A percentile compares a stretch with the other conserved stretches of the same genome.
phyloP scores from a whole-genome alignment of 306 rosid genomes.

The Heteromeles arbutifolia region DNA sequence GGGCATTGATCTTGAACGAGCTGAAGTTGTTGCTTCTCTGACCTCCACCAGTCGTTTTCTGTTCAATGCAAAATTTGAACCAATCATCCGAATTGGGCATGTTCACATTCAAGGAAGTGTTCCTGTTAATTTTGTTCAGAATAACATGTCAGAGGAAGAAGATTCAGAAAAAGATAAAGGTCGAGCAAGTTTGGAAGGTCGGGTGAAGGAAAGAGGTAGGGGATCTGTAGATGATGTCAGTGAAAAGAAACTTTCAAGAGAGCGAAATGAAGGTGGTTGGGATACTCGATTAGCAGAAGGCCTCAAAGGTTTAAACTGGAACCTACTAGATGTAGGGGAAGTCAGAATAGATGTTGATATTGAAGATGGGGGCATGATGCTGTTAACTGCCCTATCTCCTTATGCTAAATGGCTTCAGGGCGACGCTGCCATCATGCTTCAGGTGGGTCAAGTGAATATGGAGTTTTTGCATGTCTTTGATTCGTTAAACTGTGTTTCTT shows the following conservation, averaged over 20 bases:
- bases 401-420: slow-evolving; percentile 94
- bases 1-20: slow-evolving; percentile 83
- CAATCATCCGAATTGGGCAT: slow-evolving; percentile 75
- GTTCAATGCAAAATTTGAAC: slow-evolving; percentile 90
- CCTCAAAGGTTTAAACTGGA: slow-evolving; percentile 80
- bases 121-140: slow-evolving; percentile 70
- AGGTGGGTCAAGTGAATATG: slow-evolving; percentile 44
- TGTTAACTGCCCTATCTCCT: slow-evolving; percentile 83
- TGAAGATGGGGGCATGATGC: slow-evolving; percentile 97
- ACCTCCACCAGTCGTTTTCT: slow-evolving; percentile 78
- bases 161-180: slow-evolving; percentile 46
- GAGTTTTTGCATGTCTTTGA: slow-evolving; percentile 2
- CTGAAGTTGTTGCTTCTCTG: slow-evolving; percentile 88
- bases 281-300: slow-evolving; percentile 66
- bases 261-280: slow-evolving; percentile 77
- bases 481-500: neutral
- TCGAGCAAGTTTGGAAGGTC: slow-evolving; percentile 47
- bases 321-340: slow-evolving; percentile 73
- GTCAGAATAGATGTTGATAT: slow-evolving; percentile 81
- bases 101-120: slow-evolving; percentile 83
- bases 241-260: slow-evolving; percentile 49
- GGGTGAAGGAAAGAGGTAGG: slow-evolving; percentile 59
- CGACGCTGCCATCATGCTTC: slow-evolving; percentile 75
- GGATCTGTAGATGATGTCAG: slow-evolving; percentile 38
- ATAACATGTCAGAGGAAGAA: slow-evolving; percentile 42